phyloP scores from a whole-genome alignment of 257 asterid genomes.

The Catharanthus roseus region DNA sequence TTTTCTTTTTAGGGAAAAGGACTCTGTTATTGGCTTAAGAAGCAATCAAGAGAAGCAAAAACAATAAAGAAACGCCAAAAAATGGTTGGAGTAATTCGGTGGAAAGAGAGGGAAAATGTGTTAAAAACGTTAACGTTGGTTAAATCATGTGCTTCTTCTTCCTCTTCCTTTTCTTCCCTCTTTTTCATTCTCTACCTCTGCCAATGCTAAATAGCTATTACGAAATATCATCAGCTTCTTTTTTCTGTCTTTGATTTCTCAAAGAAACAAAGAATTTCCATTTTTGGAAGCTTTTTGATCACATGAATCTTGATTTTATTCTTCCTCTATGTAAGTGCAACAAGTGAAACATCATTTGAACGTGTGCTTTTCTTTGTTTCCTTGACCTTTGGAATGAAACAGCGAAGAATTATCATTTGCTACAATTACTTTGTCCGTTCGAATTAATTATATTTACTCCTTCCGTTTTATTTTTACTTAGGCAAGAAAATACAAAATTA shows the following conservation, averaged over 20 bases:
- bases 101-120: conserved; percentile 23
- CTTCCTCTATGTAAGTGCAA: neutral
- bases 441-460: no score
- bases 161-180: no score
- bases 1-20: neutral
- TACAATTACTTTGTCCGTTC: no score
- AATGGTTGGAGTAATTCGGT: neutral
- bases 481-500: no score
- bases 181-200: no score
- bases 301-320: neutral
- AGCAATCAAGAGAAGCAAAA: neutral
- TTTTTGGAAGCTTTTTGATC: neutral
- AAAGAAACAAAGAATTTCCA: neutral
- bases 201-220: no score
- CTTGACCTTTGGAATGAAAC: neutral
- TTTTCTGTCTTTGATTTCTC: neutral
- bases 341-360: conserved; percentile 3
- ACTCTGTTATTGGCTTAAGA: neutral
- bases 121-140: conserved; percentile 1
- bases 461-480: no score
- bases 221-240: no score
- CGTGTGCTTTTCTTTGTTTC: neutral
- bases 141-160: neutral
- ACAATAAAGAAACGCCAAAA: neutral
- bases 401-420: no score